Evolutionary conservation across 208 protist genomes (phyloP).

Genomic region (Acanthamoeba castellanii): DNA sequence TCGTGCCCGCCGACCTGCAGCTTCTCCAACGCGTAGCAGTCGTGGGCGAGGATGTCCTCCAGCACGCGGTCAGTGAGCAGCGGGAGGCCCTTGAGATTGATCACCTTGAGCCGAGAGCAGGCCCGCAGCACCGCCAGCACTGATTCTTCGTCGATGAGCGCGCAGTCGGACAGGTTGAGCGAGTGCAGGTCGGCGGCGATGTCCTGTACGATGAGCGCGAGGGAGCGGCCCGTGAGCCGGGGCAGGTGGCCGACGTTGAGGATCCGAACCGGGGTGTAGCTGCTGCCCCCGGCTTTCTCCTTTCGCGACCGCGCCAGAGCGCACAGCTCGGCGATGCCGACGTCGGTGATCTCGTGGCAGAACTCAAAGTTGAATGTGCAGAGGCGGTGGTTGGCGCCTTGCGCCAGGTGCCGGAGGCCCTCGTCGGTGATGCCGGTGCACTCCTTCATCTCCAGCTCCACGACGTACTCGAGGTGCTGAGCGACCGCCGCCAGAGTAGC

Average conservation of each 20-base stretch:
- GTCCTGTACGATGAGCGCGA: background rate
- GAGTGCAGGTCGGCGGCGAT: background rate
- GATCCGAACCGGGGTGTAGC: background rate
- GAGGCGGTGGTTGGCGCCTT: background rate
- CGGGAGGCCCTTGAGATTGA: background rate
- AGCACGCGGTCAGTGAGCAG: background rate
- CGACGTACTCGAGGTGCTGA: background rate
- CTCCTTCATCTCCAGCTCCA: constrained; percentile 1
- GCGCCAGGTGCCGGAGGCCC: background rate
- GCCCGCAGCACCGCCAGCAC: constrained; percentile 5
- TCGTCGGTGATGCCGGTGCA: background rate
- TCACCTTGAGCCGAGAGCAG: background rate
- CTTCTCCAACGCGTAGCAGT: constrained; percentile 26
- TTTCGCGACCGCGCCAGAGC: background rate
- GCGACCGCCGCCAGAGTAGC: background rate
- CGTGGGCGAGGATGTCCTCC: background rate
- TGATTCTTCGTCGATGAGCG: background rate
- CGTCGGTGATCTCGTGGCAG: background rate
- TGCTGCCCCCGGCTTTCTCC: background rate
- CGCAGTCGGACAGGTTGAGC: constrained; percentile 1
- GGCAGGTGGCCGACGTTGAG: constrained; percentile 29
- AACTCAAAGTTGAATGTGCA: constrained; percentile 46
- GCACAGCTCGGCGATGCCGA: background rate
- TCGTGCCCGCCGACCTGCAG: background rate
- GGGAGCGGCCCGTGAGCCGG: background rate